phyloP scores from a whole-genome alignment of 2,329 filamentous ascomycete genomes.

The Leptographium wingfieldii region DNA sequence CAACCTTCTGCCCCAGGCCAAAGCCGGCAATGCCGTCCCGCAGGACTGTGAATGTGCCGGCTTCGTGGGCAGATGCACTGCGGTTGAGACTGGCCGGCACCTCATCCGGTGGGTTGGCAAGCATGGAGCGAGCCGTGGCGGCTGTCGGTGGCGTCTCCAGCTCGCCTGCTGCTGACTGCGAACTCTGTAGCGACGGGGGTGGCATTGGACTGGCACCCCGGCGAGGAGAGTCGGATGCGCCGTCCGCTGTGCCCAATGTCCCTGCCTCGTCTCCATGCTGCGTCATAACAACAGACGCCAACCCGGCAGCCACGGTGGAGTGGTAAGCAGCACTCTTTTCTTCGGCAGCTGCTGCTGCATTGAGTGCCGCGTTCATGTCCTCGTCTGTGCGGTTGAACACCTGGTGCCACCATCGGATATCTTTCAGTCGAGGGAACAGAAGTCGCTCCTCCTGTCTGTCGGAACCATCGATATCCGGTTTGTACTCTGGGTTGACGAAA shows the following conservation, averaged over 20 bases:
- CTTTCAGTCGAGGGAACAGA: slow-evolving; percentile 62
- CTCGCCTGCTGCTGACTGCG: slow-evolving; percentile 8
- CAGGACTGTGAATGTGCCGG: slow-evolving; percentile 11
- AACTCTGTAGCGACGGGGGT: slow-evolving; percentile 22
- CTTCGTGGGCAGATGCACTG: slow-evolving; percentile 9
- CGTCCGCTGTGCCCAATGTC: slow-evolving; percentile 3
- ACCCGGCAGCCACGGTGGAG: background rate
- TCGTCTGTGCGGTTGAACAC: slow-evolving; percentile 74
- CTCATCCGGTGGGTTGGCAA: slow-evolving; percentile 6
- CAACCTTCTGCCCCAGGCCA: slow-evolving; percentile 12
- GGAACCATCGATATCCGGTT: slow-evolving; percentile 62
- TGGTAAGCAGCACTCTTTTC: slow-evolving; percentile 21
- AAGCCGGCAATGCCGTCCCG: slow-evolving; percentile 13
- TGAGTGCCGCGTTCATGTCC: slow-evolving; percentile 74
- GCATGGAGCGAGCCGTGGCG: slow-evolving; percentile 8
- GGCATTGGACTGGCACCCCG: slow-evolving; percentile 21
- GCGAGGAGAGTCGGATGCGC: slow-evolving; percentile 16
- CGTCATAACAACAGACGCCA: slow-evolving; percentile 13
- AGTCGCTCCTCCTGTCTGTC: slow-evolving; percentile 69
- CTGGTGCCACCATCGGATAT: slow-evolving; percentile 91
- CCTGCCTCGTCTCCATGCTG: slow-evolving; percentile 30
- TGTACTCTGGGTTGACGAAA: slow-evolving; percentile 74
- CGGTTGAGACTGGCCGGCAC: slow-evolving; percentile 5
- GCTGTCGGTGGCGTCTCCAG: slow-evolving; percentile 5
- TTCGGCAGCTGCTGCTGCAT: slow-evolving; percentile 40